Percentiles rank a stretch among this genome's conserved stretches.
Conservation (phyloP, 805 yeast species). For the Teunomyces panamensis region DNA sequence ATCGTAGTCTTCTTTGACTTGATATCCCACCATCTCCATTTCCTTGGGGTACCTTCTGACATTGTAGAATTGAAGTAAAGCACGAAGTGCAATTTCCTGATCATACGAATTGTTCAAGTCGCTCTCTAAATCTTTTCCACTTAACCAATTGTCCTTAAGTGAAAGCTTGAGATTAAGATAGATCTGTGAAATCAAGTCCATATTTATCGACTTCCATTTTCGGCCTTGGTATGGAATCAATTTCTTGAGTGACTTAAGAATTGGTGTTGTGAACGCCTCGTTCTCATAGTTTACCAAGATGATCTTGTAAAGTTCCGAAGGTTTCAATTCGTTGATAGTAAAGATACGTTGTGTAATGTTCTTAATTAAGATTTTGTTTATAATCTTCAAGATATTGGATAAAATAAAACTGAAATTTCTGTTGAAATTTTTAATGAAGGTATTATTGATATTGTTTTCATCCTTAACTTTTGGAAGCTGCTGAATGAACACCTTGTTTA, state of each 20-base stretch:
- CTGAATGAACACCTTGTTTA: constrained; percentile 28
- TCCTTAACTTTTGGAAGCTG: constrained; percentile 26
- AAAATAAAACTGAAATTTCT: constrained; percentile 46
- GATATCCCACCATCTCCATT: constrained; percentile 59
- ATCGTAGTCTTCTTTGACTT: constrained; percentile 24
- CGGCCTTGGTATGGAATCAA: constrained; percentile 88
- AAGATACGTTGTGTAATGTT: constrained; percentile 70
- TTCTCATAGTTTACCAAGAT: constrained; percentile 58
- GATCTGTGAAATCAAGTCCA: constrained; percentile 89
- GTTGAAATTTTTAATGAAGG: constrained; percentile 30
- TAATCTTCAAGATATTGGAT: constrained; percentile 50
- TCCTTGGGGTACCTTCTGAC: constrained; percentile 50
- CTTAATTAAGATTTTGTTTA: constrained; percentile 57
- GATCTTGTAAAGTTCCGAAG: constrained; percentile 60
- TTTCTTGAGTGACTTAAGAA: constrained; percentile 70
- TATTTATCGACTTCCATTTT: constrained; percentile 89
- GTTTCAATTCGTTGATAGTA: constrained; percentile 57
- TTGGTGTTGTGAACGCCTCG: constrained; percentile 59
- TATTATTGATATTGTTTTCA: constrained; percentile 24
- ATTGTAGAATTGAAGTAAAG: constrained; percentile 75
- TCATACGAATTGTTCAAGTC: constrained; percentile 76
- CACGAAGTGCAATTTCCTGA: constrained; percentile 81
- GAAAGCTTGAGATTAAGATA: constrained; percentile 71
- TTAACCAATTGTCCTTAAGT: constrained; percentile 83
- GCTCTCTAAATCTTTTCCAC: constrained; percentile 72